Evolutionary conservation across 371 early-diverging fungal genomes (phyloP), one percentile per base, ranked within the genome.

Genomic region (Choanephora cucurbitarum): DNA sequence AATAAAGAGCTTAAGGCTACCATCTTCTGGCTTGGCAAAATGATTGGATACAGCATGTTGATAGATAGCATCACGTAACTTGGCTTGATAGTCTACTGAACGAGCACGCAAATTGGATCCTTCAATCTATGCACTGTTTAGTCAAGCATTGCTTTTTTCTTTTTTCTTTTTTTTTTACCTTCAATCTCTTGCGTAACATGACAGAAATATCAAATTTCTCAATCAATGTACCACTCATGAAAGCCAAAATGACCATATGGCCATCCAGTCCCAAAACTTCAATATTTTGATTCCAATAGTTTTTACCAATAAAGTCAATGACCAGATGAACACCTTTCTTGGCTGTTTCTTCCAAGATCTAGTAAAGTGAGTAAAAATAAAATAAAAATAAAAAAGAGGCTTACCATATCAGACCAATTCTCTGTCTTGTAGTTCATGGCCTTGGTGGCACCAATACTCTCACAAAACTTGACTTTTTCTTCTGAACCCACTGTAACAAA

Each of bases 351-450:
- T 81, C 52, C 15, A 68, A 60, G 14, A 89, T 75, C 78, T 79
- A 63, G 5, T 11, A 14, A 21, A 28, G 13, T 5, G n/a, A 40
- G 34, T 10, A 54, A 19, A 28, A 62, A n/a, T 52, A 18, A 14
- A 5, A 22, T 7, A 15, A 41, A 10, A 43, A 22, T 31, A 41
- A 42, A 46, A 43, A 19, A 34, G 7, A 13, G 7, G 41, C 54
- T 54, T 64, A 86, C 85, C 51, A 76, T 67, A n/a, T 82, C 72
- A 14, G 68, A 69, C 74, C 86, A 88, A 44, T 82, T 64, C 33
- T 78, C 75, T 21, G 69, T 79, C 64, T 84, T 90, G 79, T 90
- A 90, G 65, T 92, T 91, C 73, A 92, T 78, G 17, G 70, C 86
- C 28, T 77, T 77, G 0, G 90, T 90, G 10, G 91, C 90, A 9